A percentile compares a stretch with the other conserved stretches of the same genome.
Conservation (phyloP, 2,329 filamentous ascomycete genomes). For the Alternaria postmessia region DNA sequence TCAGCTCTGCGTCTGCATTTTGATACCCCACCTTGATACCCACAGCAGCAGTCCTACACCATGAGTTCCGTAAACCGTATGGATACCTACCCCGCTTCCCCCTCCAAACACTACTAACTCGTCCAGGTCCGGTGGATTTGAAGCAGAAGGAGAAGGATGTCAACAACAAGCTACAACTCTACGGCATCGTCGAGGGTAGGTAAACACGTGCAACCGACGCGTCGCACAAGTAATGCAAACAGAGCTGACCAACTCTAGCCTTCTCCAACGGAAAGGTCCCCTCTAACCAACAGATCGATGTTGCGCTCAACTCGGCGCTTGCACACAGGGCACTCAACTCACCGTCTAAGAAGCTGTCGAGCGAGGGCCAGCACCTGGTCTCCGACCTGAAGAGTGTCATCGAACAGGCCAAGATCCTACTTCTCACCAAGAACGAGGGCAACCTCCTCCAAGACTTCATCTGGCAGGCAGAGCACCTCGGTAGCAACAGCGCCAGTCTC, state of each 20-base stretch:
- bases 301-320: conserved; percentile 89
- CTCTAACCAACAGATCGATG: conserved; percentile 95
- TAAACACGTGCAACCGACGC: conserved; percentile 1
- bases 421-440: conserved; percentile 93
- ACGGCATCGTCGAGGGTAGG: conserved; percentile 79
- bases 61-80: conserved; percentile 42
- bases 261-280: conserved; percentile 91
- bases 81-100: conserved; percentile 14
- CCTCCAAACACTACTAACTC: conserved; percentile 66
- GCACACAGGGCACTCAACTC: conserved; percentile 72
- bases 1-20: conserved; percentile 34
- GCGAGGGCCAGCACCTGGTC: conserved; percentile 82
- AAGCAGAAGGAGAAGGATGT: conserved; percentile 84
- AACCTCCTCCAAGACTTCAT: conserved; percentile 96
- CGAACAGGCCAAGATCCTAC: conserved; percentile 80
- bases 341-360: conserved; percentile 79
- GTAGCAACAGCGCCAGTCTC: conserved; percentile 66
- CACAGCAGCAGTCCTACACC: conserved; percentile 26
- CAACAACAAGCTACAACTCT: conserved; percentile 92
- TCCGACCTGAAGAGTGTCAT: conserved; percentile 81
- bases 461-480: conserved; percentile 85
- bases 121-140: conserved; percentile 66
- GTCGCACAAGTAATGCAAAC: conserved; percentile 4
- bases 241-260: conserved; percentile 58
- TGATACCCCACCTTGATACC: conserved; percentile 44